Conservation (phyloP, 2,329 filamentous ascomycete species). For the Pseudocercospora musae region DNA sequence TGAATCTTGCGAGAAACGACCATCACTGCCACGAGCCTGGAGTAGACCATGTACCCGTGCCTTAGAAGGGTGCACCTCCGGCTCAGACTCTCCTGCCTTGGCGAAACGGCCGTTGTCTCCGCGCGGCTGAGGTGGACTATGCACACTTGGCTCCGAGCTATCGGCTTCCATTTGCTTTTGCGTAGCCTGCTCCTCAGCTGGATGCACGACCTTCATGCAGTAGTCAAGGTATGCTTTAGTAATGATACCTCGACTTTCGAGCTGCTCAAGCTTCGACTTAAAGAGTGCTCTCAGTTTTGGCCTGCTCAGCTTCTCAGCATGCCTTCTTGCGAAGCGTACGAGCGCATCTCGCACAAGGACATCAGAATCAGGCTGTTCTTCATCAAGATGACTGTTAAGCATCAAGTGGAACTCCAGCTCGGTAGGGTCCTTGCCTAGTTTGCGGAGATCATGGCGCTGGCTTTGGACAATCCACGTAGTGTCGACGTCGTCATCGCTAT, state of each 20-base stretch:
- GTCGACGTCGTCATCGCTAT: slow-evolving; percentile 45
- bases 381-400: slow-evolving; percentile 39
- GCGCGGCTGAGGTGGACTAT: not conserved
- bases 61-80: not conserved
- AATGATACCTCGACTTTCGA: slow-evolving; percentile 21
- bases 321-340: slow-evolving; percentile 38
- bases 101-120: not conserved
- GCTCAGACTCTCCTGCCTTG: not conserved
- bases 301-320: slow-evolving; percentile 25
- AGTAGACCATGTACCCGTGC: not conserved
- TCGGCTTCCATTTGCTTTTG: not conserved
- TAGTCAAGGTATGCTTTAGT: slow-evolving; percentile 13
- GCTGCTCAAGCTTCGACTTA: slow-evolving; percentile 33
- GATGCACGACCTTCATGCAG: slow-evolving; percentile 11
- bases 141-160: not conserved
- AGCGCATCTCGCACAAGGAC: slow-evolving; percentile 38
- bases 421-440: slow-evolving; percentile 24
- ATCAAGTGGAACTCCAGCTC: slow-evolving; percentile 36
- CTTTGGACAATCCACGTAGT: slow-evolving; percentile 37
- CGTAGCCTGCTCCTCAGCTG: not conserved
- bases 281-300: slow-evolving; percentile 30
- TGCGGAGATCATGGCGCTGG: slow-evolving; percentile 29
- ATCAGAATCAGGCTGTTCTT: slow-evolving; percentile 37
- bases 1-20: not conserved
- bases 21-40: not conserved